These are phyloP conservation scores for Leptographium galeiforme DNA, from an alignment of 2,329 filamentous ascomycete genomes.

Conservation along the genomic window DNA sequence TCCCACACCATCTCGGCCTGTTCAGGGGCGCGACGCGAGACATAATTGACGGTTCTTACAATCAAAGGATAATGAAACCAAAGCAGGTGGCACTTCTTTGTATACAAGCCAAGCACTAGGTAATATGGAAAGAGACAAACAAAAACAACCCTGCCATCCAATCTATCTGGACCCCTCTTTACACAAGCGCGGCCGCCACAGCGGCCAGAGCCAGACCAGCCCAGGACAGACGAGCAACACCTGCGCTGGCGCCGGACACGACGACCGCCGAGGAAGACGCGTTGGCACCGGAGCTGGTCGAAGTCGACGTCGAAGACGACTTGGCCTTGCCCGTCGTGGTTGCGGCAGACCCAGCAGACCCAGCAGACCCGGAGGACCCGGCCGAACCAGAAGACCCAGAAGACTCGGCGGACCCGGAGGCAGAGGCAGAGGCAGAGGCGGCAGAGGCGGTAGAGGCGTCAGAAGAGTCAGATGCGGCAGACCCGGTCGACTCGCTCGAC, in stretches of 20 bases:
- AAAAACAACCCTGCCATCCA: too few species aligned
- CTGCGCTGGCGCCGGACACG: not conserved
- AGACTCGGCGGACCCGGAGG: not conserved
- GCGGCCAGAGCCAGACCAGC: not conserved
- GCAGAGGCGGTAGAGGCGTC: constrained; percentile 9
- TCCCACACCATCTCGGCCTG: not conserved
- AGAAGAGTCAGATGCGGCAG: not conserved
- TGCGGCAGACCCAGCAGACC: not conserved
- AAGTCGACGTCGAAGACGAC: not conserved
- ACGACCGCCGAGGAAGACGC: not conserved
- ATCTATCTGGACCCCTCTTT: not conserved
- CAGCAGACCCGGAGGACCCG: constrained; percentile 5
- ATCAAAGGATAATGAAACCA: too few species aligned
- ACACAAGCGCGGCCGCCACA: not conserved
- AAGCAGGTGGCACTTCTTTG: too few species aligned
- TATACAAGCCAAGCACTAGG: too few species aligned
- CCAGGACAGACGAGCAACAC: not conserved
- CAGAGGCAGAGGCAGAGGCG: not conserved
- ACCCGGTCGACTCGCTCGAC: too few species aligned
- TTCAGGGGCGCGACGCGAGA: too few species aligned
- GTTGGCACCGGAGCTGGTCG: not conserved
- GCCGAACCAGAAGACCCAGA: not conserved
- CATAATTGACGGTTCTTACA: too few species aligned
- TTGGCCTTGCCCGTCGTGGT: not conserved
- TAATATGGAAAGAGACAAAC: too few species aligned